phyloP scores from a whole-genome alignment of 345 rosid genomes.

The Acer negundo region DNA sequence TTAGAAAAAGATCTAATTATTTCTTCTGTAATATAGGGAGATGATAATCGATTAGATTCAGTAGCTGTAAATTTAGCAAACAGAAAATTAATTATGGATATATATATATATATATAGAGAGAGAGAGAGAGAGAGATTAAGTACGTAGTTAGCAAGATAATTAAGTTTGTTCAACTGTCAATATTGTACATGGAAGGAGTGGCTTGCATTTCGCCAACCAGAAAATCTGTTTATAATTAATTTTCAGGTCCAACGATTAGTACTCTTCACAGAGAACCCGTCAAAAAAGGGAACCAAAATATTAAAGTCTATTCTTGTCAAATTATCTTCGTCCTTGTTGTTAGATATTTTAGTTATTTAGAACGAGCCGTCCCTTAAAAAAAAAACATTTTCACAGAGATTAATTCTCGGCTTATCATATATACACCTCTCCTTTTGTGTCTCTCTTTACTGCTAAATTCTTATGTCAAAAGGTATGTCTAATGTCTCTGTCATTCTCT shows the following conservation, averaged over 20 bases:
- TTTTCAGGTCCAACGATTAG: not conserved
- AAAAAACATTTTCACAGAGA: not conserved
- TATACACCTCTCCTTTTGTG: slow-evolving; percentile 27
- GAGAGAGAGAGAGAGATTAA: too few species aligned
- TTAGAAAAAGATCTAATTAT: too few species aligned
- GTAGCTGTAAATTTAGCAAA: not conserved
- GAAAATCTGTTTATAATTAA: not conserved
- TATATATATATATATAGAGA: too few species aligned
- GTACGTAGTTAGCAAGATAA: not conserved
- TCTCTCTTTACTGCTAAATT: slow-evolving; percentile 18
- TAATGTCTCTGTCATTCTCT: not conserved
- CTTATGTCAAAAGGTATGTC: slow-evolving; percentile 32
- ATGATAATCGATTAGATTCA: too few species aligned
- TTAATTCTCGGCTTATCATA: slow-evolving; percentile 17
- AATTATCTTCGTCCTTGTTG: not conserved
- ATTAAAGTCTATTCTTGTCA: slow-evolving; percentile 10
- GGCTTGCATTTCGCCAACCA: slow-evolving; percentile 23
- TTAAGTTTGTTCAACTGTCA: not conserved
- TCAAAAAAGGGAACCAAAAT: slow-evolving; percentile 5
- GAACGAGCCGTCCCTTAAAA: not conserved
- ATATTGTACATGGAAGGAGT: slow-evolving; percentile 12
- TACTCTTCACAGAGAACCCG: not conserved
- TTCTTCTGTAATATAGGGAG: not conserved
- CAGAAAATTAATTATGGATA: not conserved
- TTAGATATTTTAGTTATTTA: not conserved